Evolutionary conservation across 2,329 filamentous ascomycete genomes (phyloP), one percentile per base, ranked within the genome.

Genomic region (Aspergillus viridinutans): DNA sequence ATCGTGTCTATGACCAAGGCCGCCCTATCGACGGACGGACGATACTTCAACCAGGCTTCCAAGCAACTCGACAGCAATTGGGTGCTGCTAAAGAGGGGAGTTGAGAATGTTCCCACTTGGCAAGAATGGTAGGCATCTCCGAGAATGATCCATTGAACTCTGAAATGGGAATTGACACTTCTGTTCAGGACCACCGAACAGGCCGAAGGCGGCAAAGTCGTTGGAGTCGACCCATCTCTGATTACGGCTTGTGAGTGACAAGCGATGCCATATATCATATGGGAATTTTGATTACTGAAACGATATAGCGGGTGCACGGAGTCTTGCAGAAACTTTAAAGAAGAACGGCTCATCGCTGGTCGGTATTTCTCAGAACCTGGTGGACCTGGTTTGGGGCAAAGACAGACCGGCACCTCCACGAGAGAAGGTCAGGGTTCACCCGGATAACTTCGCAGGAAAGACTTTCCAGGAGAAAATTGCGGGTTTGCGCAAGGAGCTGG

Each of bases 31-130:
- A 99, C 94, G 29, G 94, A 99, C 72, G 94, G 94, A 29, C 88
- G 94, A 63, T 99, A 99, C 76, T 99, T 97, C 82, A 97, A 96
- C 77, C 94, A 99, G 75, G 94, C 94, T 26, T 81, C 86, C 60
- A 90, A 92, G 68, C 91, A 99, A 74, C 84, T 99, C 29, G 94
- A 97, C 73, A 78, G 76, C 67, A 97, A 97, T 74, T 99, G 94
- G 94, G 80, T 84, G 51, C 80, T 99, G 43, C 80, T 99, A 60
- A 99, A 97, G 79, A 91, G 96, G 69, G 94, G 94, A 5, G 81
- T 96, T 50, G 90, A 94, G 70, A 91, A 96, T 74, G 92, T 97
- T 9, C 93, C 91, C 1, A 97, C 93, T 0, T 99, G 94, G 90
- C 91, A 97, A 72, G 94, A 97, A 74, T 99, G 94, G 94, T 86